These are phyloP conservation scores for Aspergillus nanangensis DNA, from an alignment of 495 filamentous ascomycete species.

Conservation along the genomic window DNA sequence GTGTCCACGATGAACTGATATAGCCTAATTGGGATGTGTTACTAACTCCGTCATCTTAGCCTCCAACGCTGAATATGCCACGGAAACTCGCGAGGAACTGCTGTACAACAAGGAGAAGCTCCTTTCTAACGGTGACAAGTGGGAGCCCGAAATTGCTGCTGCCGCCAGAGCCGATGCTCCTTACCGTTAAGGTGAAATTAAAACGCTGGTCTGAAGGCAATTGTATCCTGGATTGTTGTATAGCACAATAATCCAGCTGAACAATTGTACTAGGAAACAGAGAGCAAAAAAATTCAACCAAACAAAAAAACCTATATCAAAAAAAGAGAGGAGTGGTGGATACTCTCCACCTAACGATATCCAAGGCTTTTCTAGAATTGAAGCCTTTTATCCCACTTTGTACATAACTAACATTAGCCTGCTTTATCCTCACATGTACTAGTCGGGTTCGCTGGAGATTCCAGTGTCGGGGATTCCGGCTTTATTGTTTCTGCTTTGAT, in stretches of 20 bases:
- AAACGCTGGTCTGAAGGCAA: not conserved
- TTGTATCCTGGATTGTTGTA: not conserved
- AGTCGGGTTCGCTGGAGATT: constrained; percentile 27
- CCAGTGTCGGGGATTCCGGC: constrained; percentile 22
- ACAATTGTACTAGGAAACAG: too few relatives aligned
- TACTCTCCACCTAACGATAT: constrained; percentile 5
- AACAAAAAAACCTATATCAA: constrained; percentile 10
- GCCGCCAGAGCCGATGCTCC: constrained; percentile 83
- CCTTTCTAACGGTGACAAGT: constrained; percentile 88
- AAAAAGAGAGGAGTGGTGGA: constrained; percentile 21
- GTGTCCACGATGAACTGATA: too few relatives aligned
- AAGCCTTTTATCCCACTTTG: constrained; percentile 24
- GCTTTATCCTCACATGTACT: constrained; percentile 32
- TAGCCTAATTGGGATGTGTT: too few relatives aligned
- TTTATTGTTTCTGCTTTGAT: constrained; percentile 17
- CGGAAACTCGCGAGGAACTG: constrained; percentile 93
- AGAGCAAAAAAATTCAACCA: not conserved
- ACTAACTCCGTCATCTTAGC: constrained; percentile 31
- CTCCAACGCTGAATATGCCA: constrained; percentile 96
- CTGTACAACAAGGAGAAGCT: constrained; percentile 99
- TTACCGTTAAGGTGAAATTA: constrained; percentile 59
- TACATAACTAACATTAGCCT: constrained; percentile 31
- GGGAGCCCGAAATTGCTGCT: constrained; percentile 96
- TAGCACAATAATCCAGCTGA: too few relatives aligned
- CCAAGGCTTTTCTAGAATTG: not conserved